Evolutionary conservation across 176 grass and related monocot species (phyloP).

Genomic region (Pontederia crassipes): DNA sequence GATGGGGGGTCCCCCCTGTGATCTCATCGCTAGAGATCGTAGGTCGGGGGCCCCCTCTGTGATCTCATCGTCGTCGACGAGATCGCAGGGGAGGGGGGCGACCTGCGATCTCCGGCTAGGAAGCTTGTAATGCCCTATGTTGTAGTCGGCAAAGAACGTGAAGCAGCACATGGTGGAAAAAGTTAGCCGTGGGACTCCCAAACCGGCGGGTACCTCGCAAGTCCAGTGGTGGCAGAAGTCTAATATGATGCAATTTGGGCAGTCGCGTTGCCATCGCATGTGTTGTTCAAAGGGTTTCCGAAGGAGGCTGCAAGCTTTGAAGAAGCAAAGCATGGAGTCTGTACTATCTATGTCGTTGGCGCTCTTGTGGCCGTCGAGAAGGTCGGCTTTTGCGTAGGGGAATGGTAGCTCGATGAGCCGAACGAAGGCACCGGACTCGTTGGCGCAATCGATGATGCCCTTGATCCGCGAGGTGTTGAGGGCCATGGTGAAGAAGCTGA

Average conservation of each 20-base stretch:
- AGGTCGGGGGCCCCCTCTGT: too few relatives aligned
- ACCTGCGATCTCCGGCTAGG: too few relatives aligned
- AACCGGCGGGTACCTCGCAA: neutral
- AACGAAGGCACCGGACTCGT: slow-evolving; percentile 11
- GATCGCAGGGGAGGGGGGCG: too few relatives aligned
- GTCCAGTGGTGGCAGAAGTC: slow-evolving; percentile 10
- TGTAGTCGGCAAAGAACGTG: neutral
- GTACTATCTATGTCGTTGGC: slow-evolving; percentile 6
- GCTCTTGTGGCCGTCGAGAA: slow-evolving; percentile 39
- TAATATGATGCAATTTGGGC: slow-evolving; percentile 13
- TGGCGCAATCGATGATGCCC: slow-evolving; percentile 21
- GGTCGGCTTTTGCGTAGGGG: slow-evolving; percentile 20
- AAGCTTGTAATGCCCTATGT: slow-evolving; percentile 1
- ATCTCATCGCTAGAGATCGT: too few relatives aligned
- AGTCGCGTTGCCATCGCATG: slow-evolving; percentile 16
- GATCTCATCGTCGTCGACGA: too few relatives aligned
- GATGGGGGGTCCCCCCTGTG: too few relatives aligned
- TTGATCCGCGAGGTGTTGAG: slow-evolving; percentile 30
- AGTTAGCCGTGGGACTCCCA: neutral
- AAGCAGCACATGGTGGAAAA: slow-evolving; percentile 7
- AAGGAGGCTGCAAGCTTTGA: slow-evolving; percentile 23
- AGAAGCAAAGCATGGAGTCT: slow-evolving; percentile 1
- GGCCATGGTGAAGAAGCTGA: slow-evolving; percentile 30
- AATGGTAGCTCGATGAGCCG: slow-evolving; percentile 35
- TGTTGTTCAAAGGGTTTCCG: slow-evolving; percentile 26